phyloP scores from a whole-genome alignment of 2,329 filamentous ascomycete genomes.

The Cryphonectria naterciae region DNA sequence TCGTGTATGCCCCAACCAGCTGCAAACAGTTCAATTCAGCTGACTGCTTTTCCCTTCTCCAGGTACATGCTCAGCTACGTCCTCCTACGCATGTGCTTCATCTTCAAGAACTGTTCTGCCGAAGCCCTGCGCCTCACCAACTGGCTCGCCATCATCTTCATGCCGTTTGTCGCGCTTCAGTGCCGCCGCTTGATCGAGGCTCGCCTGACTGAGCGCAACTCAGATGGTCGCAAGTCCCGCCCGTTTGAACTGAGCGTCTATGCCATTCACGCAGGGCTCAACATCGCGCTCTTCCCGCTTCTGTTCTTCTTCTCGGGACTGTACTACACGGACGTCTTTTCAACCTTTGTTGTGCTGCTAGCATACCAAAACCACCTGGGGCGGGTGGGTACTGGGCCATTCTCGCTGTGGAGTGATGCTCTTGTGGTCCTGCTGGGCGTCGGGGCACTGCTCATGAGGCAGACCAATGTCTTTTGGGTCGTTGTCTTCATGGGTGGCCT shows the following conservation, averaged over 20 bases:
- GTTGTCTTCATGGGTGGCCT: constrained; percentile 73
- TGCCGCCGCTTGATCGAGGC: constrained; percentile 58
- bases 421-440: constrained; percentile 61
- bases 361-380: constrained; percentile 64
- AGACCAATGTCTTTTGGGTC: constrained; percentile 98
- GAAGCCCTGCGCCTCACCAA: constrained; percentile 55
- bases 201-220: constrained; percentile 40
- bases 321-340: constrained; percentile 93
- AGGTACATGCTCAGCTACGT: constrained; percentile 55
- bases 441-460: constrained; percentile 74
- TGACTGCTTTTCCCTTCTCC: constrained; percentile 31
- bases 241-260: constrained; percentile 42
- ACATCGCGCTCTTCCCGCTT: constrained; percentile 83
- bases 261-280: constrained; percentile 68
- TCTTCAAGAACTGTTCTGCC: constrained; percentile 41
- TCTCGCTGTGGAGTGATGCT: constrained; percentile 45
- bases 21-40: constrained; percentile 6
- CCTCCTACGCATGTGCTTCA: constrained; percentile 38
- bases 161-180: constrained; percentile 51
- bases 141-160: constrained; percentile 45
- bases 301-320: constrained; percentile 95
- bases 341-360: constrained; percentile 73
- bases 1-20: constrained; percentile 12
- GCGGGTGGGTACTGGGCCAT: constrained; percentile 44
- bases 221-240: constrained; percentile 24